A percentile compares a stretch with the other conserved stretches of the same genome.
phyloP scores from a whole-genome alignment of 2,329 filamentous ascomycete genomes.

The Ophiognomonia clavigignenti-juglandacearum region DNA sequence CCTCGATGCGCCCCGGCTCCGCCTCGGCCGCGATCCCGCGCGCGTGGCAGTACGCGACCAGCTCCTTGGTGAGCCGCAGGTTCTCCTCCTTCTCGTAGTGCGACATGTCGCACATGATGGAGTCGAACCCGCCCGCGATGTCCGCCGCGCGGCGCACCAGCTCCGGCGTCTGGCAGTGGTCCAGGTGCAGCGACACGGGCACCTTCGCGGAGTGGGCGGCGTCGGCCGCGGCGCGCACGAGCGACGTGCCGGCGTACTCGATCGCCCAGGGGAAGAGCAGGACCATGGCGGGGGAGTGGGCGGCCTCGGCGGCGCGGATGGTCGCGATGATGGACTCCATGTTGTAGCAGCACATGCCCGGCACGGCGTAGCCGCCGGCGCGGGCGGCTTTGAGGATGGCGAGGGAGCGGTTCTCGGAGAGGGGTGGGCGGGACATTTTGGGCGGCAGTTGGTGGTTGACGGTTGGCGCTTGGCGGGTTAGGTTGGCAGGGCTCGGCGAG shows the following conservation, averaged over 20 bases:
- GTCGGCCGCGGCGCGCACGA: constrained; percentile 50
- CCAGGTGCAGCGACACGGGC: constrained; percentile 59
- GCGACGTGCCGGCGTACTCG: constrained; percentile 54
- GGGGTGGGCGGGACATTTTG: constrained; percentile 33
- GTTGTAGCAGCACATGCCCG: constrained; percentile 62
- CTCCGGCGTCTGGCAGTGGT: constrained; percentile 61
- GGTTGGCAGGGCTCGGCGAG: too few relatives aligned
- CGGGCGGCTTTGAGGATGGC: constrained; percentile 53
- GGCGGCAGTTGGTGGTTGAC: too few relatives aligned
- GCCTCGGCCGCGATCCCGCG: constrained; percentile 63
- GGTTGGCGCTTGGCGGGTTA: too few relatives aligned
- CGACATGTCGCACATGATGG: constrained; percentile 71
- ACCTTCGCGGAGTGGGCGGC: constrained; percentile 53
- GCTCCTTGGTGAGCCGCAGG: constrained; percentile 53
- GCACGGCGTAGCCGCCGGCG: constrained; percentile 51
- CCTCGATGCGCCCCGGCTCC: constrained; percentile 54
- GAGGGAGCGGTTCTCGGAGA: constrained; percentile 45
- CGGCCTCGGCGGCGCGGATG: constrained; percentile 63
- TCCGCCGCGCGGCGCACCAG: constrained; percentile 57
- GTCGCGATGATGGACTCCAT: constrained; percentile 66
- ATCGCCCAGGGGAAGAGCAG: constrained; percentile 73
- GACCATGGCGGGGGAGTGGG: constrained; percentile 63
- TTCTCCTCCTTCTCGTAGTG: constrained; percentile 67
- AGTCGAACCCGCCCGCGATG: constrained; percentile 53
- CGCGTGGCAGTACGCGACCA: constrained; percentile 59